phyloP scores from a whole-genome alignment of 345 rosid species.

The Luvunga scandens region DNA sequence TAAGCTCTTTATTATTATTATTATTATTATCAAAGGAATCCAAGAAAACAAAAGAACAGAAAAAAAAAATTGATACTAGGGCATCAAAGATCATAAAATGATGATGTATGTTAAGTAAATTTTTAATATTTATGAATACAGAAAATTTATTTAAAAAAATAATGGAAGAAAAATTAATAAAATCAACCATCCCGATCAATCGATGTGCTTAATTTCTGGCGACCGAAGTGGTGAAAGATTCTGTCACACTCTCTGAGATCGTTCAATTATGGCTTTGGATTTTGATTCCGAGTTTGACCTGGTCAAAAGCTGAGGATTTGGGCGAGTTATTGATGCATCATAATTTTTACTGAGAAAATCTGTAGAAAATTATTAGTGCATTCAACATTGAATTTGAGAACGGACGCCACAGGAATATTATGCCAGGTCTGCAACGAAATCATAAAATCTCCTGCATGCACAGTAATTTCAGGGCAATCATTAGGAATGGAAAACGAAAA shows the following conservation, averaged over 20 bases:
- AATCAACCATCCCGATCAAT: neutral
- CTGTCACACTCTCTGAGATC: conserved; percentile 20
- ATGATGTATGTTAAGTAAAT: no score
- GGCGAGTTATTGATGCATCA: neutral
- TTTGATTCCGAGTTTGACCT: conserved; percentile 35
- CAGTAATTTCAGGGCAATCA: conserved; percentile 4
- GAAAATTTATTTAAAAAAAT: neutral
- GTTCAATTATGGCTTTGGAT: conserved; percentile 34
- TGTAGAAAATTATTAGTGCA: no score
- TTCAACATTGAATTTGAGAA: neutral
- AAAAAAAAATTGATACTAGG: neutral
- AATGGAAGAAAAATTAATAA: neutral
- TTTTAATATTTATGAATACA: neutral
- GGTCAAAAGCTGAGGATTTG: conserved; percentile 38
- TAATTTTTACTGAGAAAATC: neutral
- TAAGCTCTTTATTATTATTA: neutral
- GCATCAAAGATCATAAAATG: neutral
- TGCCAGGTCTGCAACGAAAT: neutral
- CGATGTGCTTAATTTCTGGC: neutral
- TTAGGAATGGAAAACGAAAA: neutral
- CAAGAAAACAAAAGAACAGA: neutral
- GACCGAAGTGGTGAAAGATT: conserved; percentile 29
- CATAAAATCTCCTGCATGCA: neutral
- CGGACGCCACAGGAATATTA: neutral
- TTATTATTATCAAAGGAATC: no score